Evolutionary conservation across 495 filamentous ascomycete genomes (phyloP).

Genomic region (Terfezia boudieri): DNA sequence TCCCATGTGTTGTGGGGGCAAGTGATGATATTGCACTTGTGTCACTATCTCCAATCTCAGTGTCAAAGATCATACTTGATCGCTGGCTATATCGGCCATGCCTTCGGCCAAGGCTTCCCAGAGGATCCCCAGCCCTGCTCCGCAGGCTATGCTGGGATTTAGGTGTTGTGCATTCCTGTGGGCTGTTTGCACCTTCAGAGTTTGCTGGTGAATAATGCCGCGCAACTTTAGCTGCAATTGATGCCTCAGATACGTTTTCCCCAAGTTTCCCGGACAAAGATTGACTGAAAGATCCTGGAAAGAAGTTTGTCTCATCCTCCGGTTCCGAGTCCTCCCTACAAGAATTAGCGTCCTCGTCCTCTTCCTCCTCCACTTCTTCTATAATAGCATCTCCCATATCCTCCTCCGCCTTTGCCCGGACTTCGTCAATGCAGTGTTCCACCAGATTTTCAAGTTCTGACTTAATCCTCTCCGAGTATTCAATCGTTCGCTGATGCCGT

Average conservation of each 20-base stretch:
- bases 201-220: slow-evolving; percentile 38
- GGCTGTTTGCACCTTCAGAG: slow-evolving; percentile 62
- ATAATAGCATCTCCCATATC: slow-evolving; percentile 31
- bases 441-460: slow-evolving; percentile 78
- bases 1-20: slow-evolving; percentile 38
- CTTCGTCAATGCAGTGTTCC: slow-evolving; percentile 82
- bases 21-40: slow-evolving; percentile 66
- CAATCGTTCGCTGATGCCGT: slow-evolving; percentile 76
- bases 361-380: slow-evolving; percentile 8
- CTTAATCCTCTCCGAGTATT: slow-evolving; percentile 88
- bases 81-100: slow-evolving; percentile 4
- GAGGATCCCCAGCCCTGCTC: slow-evolving; percentile 5
- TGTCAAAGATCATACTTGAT: slow-evolving; percentile 18
- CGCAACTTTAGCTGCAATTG: slow-evolving; percentile 6
- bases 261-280: slow-evolving; percentile 3
- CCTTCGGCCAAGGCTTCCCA: background rate
- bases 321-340: slow-evolving; percentile 18
- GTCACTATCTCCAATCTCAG: slow-evolving; percentile 43
- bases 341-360: slow-evolving; percentile 26
- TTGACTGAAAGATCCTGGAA: slow-evolving; percentile 16
- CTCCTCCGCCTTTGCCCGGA: slow-evolving; percentile 69
- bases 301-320: slow-evolving; percentile 17
- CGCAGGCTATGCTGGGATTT: slow-evolving; percentile 53
- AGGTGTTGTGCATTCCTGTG: slow-evolving; percentile 75
- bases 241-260: background rate